Evolutionary conservation across 75 land plant genomes (phyloP).

Genomic region (Cupressus sempervirens): DNA sequence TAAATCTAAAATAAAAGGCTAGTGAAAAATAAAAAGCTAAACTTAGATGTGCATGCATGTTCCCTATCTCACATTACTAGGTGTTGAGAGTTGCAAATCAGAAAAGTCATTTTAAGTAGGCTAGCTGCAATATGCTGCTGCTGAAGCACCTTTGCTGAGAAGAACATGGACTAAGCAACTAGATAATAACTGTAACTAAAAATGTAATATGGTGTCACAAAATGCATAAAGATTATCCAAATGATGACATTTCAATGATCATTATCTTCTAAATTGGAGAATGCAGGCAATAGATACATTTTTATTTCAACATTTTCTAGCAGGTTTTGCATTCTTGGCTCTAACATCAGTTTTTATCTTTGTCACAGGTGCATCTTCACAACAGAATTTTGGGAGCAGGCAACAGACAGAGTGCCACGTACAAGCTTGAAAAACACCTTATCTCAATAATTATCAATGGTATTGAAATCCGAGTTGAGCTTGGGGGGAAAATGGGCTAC

Average conservation of each 20-base stretch:
- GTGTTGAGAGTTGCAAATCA: no score
- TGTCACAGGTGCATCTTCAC: constrained; percentile 62
- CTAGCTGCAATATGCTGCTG: no score
- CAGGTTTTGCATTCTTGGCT: neutral
- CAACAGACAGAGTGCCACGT: constrained; percentile 48
- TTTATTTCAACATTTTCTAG: neutral
- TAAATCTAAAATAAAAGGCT: no score
- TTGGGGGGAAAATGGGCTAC: constrained; percentile 51
- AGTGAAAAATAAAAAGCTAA: no score
- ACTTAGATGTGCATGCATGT: no score
- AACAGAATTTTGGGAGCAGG: constrained; percentile 40
- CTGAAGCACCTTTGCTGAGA: no score
- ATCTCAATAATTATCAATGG: constrained; percentile 65
- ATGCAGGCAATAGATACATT: neutral
- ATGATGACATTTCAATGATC: neutral
- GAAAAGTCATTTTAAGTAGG: no score
- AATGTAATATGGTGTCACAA: neutral
- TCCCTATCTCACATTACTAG: no score
- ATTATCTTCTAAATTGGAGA: neutral
- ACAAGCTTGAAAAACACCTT: constrained; percentile 67
- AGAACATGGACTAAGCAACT: no score
- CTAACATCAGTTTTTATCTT: neutral
- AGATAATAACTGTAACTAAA: neutral
- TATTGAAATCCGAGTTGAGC: constrained; percentile 53
- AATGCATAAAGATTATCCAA: neutral